phyloP scores from a whole-genome alignment of 306 rosid species.

The Casuarina cunninghamiana region DNA sequence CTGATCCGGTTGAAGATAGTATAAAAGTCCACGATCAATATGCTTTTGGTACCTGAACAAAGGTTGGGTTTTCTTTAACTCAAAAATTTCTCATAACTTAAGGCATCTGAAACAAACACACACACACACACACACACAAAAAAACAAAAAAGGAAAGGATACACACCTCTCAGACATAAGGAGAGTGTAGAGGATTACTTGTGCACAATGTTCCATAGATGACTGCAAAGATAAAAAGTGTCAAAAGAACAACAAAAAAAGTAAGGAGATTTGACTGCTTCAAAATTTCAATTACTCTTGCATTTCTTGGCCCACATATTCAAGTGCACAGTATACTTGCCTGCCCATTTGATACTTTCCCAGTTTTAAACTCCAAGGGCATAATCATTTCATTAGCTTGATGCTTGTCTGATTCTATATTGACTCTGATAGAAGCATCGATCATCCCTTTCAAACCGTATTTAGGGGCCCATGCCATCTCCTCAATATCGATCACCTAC shows the following conservation, averaged over 20 bases:
- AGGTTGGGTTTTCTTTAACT: constrained; percentile 10
- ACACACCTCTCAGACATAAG: constrained; percentile 90
- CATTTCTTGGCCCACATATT: constrained; percentile 15
- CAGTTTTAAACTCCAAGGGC: constrained; percentile 94
- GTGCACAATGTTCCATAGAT: constrained; percentile 81
- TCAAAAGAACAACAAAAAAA: constrained; percentile 20
- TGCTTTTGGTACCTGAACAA: constrained; percentile 64
- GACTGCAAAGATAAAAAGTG: constrained; percentile 56
- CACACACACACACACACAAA: neutral
- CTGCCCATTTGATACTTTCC: constrained; percentile 71
- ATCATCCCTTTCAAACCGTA: constrained; percentile 96
- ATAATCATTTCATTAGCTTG: constrained; percentile 52
- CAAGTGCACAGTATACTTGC: constrained; percentile 46
- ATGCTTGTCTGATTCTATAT: constrained; percentile 41
- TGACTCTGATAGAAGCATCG: constrained; percentile 88
- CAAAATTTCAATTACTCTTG: constrained; percentile 23
- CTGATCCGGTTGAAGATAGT: constrained; percentile 80
- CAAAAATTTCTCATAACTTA: neutral
- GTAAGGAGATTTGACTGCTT: neutral
- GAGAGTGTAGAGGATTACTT: constrained; percentile 84
- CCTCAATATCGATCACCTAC: constrained; percentile 93
- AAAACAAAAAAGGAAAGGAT: neutral
- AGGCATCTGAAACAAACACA: neutral
- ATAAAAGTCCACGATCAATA: constrained; percentile 83
- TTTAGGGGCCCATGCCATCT: constrained; percentile 97